Evolutionary conservation across 23 red algal species (phyloP).

Genomic region (Gracilaria vermiculophylla): DNA sequence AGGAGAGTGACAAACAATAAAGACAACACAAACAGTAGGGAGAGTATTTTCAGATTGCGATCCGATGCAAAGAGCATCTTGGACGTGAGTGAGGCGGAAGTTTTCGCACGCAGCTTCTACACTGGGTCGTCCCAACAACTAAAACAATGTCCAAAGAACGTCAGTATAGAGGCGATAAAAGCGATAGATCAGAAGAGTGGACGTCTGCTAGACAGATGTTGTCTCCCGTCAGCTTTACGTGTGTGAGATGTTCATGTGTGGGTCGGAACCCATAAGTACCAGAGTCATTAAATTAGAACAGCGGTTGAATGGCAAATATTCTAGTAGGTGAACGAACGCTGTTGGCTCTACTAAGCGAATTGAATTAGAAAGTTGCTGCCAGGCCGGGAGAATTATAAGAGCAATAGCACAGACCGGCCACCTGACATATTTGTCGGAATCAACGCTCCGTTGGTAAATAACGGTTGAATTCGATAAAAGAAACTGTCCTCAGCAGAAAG

Average conservation of each 20-base stretch:
- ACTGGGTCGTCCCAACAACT: background rate
- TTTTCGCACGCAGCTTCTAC: too few relatives aligned
- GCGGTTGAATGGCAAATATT: background rate
- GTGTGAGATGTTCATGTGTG: too few relatives aligned
- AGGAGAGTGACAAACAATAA: background rate
- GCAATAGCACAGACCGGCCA: background rate
- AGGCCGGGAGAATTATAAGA: too few relatives aligned
- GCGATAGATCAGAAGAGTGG: too few relatives aligned
- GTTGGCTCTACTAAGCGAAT: background rate
- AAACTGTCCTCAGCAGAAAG: too few relatives aligned
- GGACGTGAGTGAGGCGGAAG: too few relatives aligned
- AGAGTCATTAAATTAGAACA: background rate
- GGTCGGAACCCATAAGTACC: too few relatives aligned
- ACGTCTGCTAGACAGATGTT: too few relatives aligned
- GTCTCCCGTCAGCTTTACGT: too few relatives aligned
- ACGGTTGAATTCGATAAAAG: background rate
- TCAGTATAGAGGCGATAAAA: too few relatives aligned
- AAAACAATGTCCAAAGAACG: background rate
- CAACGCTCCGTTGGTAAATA: background rate
- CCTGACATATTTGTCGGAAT: background rate
- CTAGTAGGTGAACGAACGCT: background rate
- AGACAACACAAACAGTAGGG: background rate
- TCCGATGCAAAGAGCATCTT: constrained; percentile 5
- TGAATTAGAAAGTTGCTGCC: constrained; percentile 25
- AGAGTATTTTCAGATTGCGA: background rate